These are phyloP conservation scores for Dendrobium catenatum DNA, from an alignment of 106 monocot species.

Conservation along the genomic window DNA sequence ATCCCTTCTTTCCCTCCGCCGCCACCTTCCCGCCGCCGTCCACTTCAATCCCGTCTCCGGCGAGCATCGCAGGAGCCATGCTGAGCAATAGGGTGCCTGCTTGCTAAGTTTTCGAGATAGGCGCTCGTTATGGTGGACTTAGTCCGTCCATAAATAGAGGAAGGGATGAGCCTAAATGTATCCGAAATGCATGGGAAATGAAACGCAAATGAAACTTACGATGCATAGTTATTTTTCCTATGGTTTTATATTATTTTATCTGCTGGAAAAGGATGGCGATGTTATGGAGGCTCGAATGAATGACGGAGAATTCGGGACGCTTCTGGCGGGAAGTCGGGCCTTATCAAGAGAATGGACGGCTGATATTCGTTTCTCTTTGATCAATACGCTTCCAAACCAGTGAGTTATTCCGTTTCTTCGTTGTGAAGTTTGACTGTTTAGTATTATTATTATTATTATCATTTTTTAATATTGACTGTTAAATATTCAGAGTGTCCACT, in stretches of 20 bases:
- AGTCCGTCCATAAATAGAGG: neutral
- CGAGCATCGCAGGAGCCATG: constrained; percentile 9
- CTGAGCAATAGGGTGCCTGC: neutral
- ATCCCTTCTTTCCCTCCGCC: constrained; percentile 9
- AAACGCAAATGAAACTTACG: constrained; percentile 1
- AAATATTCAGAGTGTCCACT: too few species aligned
- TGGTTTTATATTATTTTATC: neutral
- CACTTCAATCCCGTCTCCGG: neutral
- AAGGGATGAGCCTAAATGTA: neutral
- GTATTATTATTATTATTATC: too few species aligned
- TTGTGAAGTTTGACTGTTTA: too few species aligned
- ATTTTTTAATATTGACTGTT: too few species aligned
- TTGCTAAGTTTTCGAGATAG: neutral
- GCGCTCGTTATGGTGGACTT: neutral
- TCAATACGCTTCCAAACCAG: too few species aligned
- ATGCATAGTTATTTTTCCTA: neutral
- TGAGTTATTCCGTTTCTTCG: too few species aligned
- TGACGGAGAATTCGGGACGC: too few species aligned
- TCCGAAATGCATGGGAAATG: constrained; percentile 12
- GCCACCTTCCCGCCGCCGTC: neutral
- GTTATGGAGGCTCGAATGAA: too few species aligned
- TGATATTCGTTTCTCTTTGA: neutral
- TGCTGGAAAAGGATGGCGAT: neutral
- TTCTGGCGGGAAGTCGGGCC: neutral
- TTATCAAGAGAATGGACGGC: neutral